Percentiles rank a stretch among this genome's conserved stretches.
Conservation (phyloP, 2,329 filamentous ascomycete genomes). For the Trichoderma endophyticum region DNA sequence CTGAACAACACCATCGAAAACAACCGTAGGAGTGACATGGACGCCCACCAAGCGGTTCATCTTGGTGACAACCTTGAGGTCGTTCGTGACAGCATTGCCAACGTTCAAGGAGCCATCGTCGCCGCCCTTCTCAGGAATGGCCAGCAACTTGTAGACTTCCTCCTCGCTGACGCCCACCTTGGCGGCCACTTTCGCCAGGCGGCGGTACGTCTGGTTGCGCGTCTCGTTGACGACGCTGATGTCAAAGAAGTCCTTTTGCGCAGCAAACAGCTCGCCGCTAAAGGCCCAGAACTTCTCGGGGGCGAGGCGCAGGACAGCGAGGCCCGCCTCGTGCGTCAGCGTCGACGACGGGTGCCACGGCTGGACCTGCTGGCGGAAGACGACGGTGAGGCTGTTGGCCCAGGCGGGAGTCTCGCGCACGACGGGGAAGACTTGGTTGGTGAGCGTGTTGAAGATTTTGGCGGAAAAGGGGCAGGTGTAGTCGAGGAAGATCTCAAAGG, state of each 20-base stretch:
- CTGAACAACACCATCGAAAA: conserved; percentile 83
- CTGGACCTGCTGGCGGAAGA: conserved; percentile 90
- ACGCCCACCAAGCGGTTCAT: conserved; percentile 74
- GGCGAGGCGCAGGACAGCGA: conserved; percentile 70
- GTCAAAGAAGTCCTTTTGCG: conserved; percentile 80
- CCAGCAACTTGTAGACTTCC: conserved; percentile 66
- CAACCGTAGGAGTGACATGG: conserved; percentile 86
- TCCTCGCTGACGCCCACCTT: conserved; percentile 66
- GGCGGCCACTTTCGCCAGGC: conserved; percentile 71
- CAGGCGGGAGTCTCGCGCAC: conserved; percentile 59
- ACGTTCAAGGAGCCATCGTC: conserved; percentile 68
- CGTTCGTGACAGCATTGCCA: conserved; percentile 79
- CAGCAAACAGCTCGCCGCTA: conserved; percentile 60
- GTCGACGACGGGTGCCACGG: conserved; percentile 91
- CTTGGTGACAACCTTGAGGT: conserved; percentile 81
- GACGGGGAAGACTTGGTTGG: conserved; percentile 54
- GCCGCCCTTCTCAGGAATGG: conserved; percentile 63
- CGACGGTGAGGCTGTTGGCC: conserved; percentile 60
- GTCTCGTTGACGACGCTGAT: conserved; percentile 78
- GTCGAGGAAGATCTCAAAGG: conserved; percentile 71
- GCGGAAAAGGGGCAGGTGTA: conserved; percentile 80
- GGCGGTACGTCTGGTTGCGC: conserved; percentile 77
- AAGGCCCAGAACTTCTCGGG: conserved; percentile 79
- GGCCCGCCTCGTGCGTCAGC: conserved; percentile 75
- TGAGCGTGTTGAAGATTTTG: conserved; percentile 64